phyloP scores from a whole-genome alignment of 179 eudicot genomes.

The Amaranthus tricolor region DNA sequence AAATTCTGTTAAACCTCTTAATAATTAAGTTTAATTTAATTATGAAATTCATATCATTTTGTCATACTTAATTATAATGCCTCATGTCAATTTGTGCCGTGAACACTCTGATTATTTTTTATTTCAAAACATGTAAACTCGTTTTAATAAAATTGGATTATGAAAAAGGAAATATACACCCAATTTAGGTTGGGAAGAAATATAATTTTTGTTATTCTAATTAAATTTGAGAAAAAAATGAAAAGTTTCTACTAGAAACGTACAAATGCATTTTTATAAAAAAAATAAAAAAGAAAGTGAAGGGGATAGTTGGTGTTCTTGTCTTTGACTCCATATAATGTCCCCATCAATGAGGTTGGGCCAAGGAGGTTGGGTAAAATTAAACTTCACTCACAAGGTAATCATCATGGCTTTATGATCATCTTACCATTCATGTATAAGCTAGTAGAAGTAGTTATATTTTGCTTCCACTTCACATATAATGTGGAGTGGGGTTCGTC shows the following conservation, averaged over 20 bases:
- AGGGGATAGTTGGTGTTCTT: slow-evolving; percentile 19
- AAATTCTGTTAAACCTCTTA: no score
- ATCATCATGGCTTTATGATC: slow-evolving; percentile 27
- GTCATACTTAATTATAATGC: no score
- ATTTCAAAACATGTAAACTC: no score
- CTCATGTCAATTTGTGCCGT: no score
- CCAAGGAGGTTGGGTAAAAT: not conserved
- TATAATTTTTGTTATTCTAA: no score
- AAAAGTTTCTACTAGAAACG: not conserved
- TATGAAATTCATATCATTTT: no score
- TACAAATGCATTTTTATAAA: not conserved
- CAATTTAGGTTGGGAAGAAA: no score
- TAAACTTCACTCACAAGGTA: slow-evolving; percentile 26
- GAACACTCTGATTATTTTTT: no score
- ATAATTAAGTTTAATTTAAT: no score
- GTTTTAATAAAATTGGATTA: no score
- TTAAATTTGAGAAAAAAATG: not conserved
- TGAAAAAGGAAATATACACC: no score
- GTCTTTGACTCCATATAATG: slow-evolving; percentile 25
- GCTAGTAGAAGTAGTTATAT: not conserved
- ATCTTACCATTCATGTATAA: slow-evolving; percentile 9
- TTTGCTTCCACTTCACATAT: slow-evolving; percentile 29
- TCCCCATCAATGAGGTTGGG: slow-evolving; percentile 3
- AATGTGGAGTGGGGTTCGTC: not conserved
- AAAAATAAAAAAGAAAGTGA: not conserved